Base-by-base conservation (phyloP, 352 stramenopile species). In the Phytopythium mirpurense region DNA sequence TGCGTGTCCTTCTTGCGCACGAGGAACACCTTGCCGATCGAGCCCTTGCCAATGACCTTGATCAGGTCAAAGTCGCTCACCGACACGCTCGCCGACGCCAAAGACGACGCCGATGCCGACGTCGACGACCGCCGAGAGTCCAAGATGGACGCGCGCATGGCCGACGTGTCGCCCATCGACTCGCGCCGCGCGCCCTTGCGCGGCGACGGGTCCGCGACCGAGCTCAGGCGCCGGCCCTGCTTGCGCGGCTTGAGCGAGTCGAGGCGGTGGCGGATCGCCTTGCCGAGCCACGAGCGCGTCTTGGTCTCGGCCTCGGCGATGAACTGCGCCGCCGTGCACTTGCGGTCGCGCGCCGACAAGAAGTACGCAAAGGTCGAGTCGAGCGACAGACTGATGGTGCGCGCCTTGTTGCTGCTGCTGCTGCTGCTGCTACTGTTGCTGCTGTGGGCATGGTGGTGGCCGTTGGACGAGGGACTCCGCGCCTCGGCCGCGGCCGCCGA, bases 11-110 rank as follows among this genome's bases (percentile, higher is more conserved):
- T 79, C 45, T 94, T 90, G 43, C 80, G 73, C 31, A 94, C 86
- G 11, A 96, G 66, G 42, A 96, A 84, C 9, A 97, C 89, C 63
- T 95, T 97, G 49, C 90, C 90, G 56, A 96, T 95, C 58, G 60
- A 83, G 29, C 83, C 83, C 43, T 88, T 85, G 34, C 83, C 83
- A 43, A 94, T 90, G 16, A 92, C 79, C 38, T 87, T 83, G 55
- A 94, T 88, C 61, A 91, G 55, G 26, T 91, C 78, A 57, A 94
- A 92, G 56, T 94, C 83, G 35, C 84, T 89, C n/a, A 86, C 80
- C 32, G 86, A 95, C 24, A 87, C 68, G 8, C 69, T 60, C 41
- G 72, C 41, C 44, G n/a, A 60, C 60, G 47, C 57, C 78, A 32
- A 73, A 75, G 21, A 11, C 41, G 41, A n/a, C 41, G 41, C n/a